phyloP scores from a whole-genome alignment of 495 filamentous ascomycete species.

The Tuber umbilicatum region DNA sequence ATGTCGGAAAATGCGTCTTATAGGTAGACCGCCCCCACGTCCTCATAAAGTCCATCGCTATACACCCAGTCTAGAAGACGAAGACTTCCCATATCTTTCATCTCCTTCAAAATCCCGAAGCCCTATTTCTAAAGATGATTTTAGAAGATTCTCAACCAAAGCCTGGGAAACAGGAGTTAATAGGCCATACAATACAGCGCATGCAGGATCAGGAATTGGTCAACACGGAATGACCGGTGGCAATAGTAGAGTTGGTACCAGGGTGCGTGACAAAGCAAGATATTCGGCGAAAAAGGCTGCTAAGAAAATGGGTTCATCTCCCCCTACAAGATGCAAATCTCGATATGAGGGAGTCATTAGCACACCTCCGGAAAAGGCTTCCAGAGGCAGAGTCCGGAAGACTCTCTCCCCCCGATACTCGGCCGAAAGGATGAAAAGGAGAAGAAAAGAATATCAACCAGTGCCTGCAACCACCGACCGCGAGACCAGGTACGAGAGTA shows the following conservation, averaged over 20 bases:
- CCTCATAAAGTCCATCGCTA: slow-evolving; percentile 18
- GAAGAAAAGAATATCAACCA: background rate
- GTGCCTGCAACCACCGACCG: background rate
- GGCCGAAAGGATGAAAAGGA: background rate
- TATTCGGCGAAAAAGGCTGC: slow-evolving; percentile 16
- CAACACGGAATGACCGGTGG: slow-evolving; percentile 6
- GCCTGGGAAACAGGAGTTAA: slow-evolving; percentile 4
- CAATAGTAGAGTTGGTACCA: background rate
- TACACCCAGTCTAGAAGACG: background rate
- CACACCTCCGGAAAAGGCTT: background rate
- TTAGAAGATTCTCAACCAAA: slow-evolving; percentile 6
- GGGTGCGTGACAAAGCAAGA: slow-evolving; percentile 16
- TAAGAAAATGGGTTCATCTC: slow-evolving; percentile 11
- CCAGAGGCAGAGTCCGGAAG: background rate
- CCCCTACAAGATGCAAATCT: slow-evolving; percentile 7
- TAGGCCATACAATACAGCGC: slow-evolving; percentile 6
- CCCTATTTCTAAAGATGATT: slow-evolving; percentile 9
- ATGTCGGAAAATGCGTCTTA: slow-evolving; percentile 7
- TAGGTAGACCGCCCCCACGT: slow-evolving; percentile 12
- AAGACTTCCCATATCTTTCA: slow-evolving; percentile 8
- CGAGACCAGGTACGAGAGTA: background rate
- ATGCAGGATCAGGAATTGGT: slow-evolving; percentile 1
- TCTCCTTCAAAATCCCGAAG: slow-evolving; percentile 16
- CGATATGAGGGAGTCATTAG: background rate
- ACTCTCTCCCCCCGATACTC: background rate